Evolutionary conservation across 495 filamentous ascomycete species (phyloP), one percentile per base, ranked within the genome.

Genomic region (Talaromyces nanjingensis): DNA sequence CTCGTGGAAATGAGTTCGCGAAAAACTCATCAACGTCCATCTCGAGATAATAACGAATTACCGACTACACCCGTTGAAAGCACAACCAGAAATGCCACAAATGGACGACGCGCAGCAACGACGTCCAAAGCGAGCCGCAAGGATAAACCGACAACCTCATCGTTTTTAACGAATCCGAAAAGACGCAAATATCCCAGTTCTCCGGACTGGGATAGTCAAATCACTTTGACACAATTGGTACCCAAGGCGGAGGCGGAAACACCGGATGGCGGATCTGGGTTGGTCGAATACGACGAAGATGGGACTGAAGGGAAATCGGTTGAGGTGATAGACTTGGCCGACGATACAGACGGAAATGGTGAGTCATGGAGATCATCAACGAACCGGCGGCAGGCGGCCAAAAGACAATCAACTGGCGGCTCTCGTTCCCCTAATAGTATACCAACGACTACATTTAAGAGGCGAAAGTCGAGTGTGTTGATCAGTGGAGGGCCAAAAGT

Each of bases 171-270:
- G 2, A 64, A 60, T 29, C 64, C 65, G 11, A 66, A 59, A 39
- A 67, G 66, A 12, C 67, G 57, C 25, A 76, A 72, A 64, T 67
- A 63, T 31, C 66, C 7, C 11, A 66, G 70, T 0, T 22, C 72
- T 6, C 60, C 69, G 16, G 69, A 63, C 39, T 65, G 64, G 14
- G 61, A 49, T 14, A 68, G 67, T 3, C 78, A 79, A 39, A 69
- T 76, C 1, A 81, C 78, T 3, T 69, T 81, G 16, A 81, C 78
- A 2, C 78, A 81, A 54, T 75, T 81, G 57, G 76, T 79, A 34
- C 71, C 73, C 2, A 2, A 69, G 67, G 49, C 29, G 66, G 56
- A 47, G 55, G 47, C 34, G 65, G 57, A 59, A 24, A 8, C 63
- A 37, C 22, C 25, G 18, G 39, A 29, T 49, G 39, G 16, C 20